These are phyloP conservation scores for Vigna unguiculata DNA, from an alignment of 306 rosid genomes.

Conservation along the genomic window DNA sequence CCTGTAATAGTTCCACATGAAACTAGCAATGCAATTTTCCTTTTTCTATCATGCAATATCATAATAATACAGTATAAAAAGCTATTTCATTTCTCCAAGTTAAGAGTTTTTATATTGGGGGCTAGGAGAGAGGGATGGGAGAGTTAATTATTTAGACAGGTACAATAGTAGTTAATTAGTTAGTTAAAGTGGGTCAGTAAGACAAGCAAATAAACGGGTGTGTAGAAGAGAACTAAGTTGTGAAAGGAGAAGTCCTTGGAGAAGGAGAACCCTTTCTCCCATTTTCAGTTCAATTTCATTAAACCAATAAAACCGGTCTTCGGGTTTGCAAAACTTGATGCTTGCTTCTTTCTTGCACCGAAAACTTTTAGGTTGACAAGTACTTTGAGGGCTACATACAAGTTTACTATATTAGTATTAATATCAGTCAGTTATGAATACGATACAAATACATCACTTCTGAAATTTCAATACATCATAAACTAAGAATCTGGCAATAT, in stretches of 20 bases:
- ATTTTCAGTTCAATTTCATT: not conserved
- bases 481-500: not conserved
- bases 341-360: not conserved
- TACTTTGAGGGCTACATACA: not conserved
- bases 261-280: not conserved
- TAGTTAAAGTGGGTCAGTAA: too few relatives aligned
- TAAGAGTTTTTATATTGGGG: not conserved
- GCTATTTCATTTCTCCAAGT: not conserved
- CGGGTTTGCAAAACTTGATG: not conserved
- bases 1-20: constrained; percentile 15
- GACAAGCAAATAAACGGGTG: too few relatives aligned
- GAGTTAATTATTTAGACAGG: not conserved
- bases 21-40: not conserved
- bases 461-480: not conserved
- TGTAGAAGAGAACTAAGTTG: too few relatives aligned
- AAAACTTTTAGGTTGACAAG: not conserved
- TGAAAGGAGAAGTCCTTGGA: not conserved
- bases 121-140: not conserved
- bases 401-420: not conserved
- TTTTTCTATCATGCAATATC: not conserved
- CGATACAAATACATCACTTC: not conserved
- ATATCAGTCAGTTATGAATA: not conserved
- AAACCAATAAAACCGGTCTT: not conserved
- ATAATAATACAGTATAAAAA: not conserved
- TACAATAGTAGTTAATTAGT: not conserved